phyloP scores from a whole-genome alignment of 2,329 filamentous ascomycete species.

The Ophidiomyces ophidiicola region DNA sequence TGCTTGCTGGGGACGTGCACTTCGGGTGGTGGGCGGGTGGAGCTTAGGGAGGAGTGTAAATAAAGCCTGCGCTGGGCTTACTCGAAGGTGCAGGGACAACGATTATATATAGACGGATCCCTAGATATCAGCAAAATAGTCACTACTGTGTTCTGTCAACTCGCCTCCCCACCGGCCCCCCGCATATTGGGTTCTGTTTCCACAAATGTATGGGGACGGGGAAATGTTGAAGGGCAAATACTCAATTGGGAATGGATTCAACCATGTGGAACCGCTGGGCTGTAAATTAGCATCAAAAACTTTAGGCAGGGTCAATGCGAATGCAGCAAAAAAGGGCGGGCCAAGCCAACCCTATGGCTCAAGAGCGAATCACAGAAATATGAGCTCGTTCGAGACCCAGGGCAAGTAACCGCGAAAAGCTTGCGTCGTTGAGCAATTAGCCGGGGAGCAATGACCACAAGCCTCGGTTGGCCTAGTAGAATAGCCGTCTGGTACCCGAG shows the following conservation, averaged over 20 bases:
- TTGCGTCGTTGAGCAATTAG: not conserved
- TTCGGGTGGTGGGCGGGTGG: not conserved
- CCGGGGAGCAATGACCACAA: not conserved
- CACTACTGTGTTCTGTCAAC: not conserved
- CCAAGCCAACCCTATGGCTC: not conserved
- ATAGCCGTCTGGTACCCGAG: not conserved
- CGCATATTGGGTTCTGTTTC: slow-evolving; percentile 1
- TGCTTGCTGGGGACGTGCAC: not conserved
- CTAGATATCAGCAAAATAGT: not conserved
- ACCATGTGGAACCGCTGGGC: slow-evolving; percentile 2
- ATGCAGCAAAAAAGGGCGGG: not conserved
- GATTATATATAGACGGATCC: slow-evolving; percentile 3
- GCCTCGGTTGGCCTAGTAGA: not conserved
- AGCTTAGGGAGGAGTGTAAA: not conserved
- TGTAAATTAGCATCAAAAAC: not conserved
- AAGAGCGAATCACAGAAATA: not conserved
- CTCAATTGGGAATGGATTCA: slow-evolving; percentile 5
- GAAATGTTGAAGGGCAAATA: slow-evolving; percentile 2
- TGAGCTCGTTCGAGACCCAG: slow-evolving; percentile 2
- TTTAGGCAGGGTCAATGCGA: not conserved
- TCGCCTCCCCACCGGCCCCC: not conserved
- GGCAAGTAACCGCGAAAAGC: not conserved
- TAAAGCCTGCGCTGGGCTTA: not conserved
- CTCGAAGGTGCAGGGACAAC: not conserved
- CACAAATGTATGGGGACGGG: not conserved